Evolutionary conservation across 208 protist species (phyloP).

Genomic region (Kentomonas sorsogonicus): DNA sequence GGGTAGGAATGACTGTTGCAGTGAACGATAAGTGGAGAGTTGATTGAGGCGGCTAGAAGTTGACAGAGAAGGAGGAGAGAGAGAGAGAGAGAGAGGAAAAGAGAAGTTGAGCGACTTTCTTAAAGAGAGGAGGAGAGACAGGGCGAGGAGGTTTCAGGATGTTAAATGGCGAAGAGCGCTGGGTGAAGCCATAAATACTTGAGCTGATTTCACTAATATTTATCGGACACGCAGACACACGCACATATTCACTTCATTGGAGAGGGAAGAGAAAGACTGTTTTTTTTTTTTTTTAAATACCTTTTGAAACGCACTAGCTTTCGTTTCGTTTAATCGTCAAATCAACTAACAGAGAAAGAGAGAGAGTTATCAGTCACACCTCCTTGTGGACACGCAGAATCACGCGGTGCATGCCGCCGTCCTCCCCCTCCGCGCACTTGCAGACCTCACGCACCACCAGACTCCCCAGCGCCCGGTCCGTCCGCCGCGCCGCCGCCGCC

Average conservation of each 20-base stretch:
- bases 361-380: not conserved
- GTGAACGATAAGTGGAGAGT: not conserved
- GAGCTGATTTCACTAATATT: too few species aligned
- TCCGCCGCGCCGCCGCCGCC: not conserved
- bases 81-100: not conserved
- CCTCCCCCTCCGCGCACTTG: not conserved
- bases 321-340: too few species aligned
- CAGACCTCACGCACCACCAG: too few species aligned
- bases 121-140: not conserved
- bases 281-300: too few species aligned
- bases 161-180: too few species aligned
- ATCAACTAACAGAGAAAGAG: not conserved
- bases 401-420: slow-evolving; percentile 40
- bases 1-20: not conserved
- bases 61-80: slow-evolving; percentile 11
- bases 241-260: too few species aligned
- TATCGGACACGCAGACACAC: too few species aligned
- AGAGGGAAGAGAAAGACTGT: too few species aligned
- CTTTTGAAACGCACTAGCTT: too few species aligned
- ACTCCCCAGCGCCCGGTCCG: not conserved
- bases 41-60: not conserved
- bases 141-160: too few species aligned
- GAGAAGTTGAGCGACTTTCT: not conserved
- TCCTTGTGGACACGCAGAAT: slow-evolving; percentile 28
- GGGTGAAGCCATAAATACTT: too few species aligned